Percentiles rank a stretch among this genome's conserved stretches.
Conservation (phyloP, 441 rosid genomes). For the Melastoma candidum region DNA sequence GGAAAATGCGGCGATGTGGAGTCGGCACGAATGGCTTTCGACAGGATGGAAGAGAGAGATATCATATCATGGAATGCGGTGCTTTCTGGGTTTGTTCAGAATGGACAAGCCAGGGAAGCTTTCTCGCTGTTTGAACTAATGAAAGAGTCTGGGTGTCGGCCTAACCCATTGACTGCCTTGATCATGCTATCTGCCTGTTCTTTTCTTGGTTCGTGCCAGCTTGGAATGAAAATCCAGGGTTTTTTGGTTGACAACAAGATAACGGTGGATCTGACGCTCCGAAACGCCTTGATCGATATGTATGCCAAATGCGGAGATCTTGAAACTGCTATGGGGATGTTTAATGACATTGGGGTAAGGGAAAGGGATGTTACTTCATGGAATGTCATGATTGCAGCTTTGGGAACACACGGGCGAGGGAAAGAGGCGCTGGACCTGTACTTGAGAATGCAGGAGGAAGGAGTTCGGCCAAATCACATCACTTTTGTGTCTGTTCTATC, state of each 20-base stretch:
- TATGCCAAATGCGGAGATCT: conserved; percentile 58
- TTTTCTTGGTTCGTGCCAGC: conserved; percentile 30
- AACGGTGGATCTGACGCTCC: conserved; percentile 26
- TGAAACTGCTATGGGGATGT: conserved; percentile 31
- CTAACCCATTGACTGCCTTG: conserved; percentile 37
- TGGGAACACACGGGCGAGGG: conserved; percentile 44
- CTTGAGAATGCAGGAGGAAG: conserved; percentile 33
- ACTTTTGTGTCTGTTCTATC: conserved; percentile 48
- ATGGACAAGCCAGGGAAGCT: conserved; percentile 46
- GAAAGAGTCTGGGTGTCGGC: conserved; percentile 26
- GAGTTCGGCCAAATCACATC: conserved; percentile 34
- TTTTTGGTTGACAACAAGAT: conserved; percentile 20
- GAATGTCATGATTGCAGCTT: conserved; percentile 49
- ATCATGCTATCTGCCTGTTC: conserved; percentile 47
- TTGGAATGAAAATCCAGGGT: conserved; percentile 35
- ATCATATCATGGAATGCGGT: conserved; percentile 45
- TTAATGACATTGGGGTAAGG: conserved; percentile 23
- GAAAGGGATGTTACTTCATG: conserved; percentile 29
- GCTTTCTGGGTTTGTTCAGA: conserved; percentile 48
- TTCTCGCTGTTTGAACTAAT: conserved; percentile 39
- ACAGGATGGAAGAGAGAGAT: conserved; percentile 33
- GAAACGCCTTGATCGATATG: conserved; percentile 44
- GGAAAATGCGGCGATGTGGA: conserved; percentile 35
- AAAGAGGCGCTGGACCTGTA: conserved; percentile 34
- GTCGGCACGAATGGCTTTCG: conserved; percentile 33